Base-by-base conservation (phyloP, 768 basidiomycete species). In the Leccinum longicurvipes region DNA sequence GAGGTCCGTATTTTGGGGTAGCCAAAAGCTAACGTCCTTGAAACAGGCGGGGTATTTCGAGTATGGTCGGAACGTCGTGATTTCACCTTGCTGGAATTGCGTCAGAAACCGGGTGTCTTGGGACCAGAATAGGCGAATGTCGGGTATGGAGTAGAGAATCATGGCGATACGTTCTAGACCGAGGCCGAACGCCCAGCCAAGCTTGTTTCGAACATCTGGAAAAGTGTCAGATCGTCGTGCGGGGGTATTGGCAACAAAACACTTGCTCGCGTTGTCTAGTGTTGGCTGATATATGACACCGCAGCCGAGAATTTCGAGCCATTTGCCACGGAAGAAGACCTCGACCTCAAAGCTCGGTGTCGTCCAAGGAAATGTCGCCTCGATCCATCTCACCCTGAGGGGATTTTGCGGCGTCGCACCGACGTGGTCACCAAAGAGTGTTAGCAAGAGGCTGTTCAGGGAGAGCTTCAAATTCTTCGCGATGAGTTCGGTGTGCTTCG, bases 51-150 rank as follows among this genome's bases (percentile, higher is more conserved):
- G 97, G 70, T 91, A 94, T 72, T 87, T 92, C 12, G 93, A 96
- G 74, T 94, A 98, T 0, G 93, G 84, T 65, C 85, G 84, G 81
- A 98, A 99, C 1, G 83, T 80, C 11, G 79, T 82, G 61, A 99
- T 89, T 57, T 84, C 72, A 9, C 87, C 91, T 44, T 82, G 76
- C 39, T 77, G 72, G 72, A 99, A 99, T 64, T 99, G 97, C 12
- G 82, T 80, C 25, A 88, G 75, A 80, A 99, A 99, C 12, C 95
- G 86, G 17, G 81, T 64, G 66, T 99, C 97, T 48, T 75, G 73
- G 2, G 94, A 94, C 97, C 97, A 99, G 79, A 99, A 99, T 14
- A 99, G 77, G 17, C 97, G 89, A 68, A 99, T 98, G 71, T 99
- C 97, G 9, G 96, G 97, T 51, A 99, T 96, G 14, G 87, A 87